These are phyloP conservation scores for Massarina eburnea DNA, from an alignment of 2,329 filamentous ascomycete species.

Conservation along the genomic window DNA sequence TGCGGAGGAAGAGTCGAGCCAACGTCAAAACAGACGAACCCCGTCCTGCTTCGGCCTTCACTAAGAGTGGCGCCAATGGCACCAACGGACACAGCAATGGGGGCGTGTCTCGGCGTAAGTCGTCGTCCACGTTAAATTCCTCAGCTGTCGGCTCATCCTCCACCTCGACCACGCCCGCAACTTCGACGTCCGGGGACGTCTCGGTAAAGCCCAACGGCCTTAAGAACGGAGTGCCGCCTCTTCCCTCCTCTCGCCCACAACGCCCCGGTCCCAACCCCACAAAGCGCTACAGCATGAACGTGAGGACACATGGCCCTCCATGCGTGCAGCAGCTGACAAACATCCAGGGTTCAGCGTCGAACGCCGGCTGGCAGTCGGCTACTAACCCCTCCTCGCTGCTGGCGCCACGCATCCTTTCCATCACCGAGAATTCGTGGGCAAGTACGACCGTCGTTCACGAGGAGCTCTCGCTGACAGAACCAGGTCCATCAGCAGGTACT, in stretches of 20 bases:
- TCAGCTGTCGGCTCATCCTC: conserved; percentile 65
- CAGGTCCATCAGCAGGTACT: conserved; percentile 92
- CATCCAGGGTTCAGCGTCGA: conserved; percentile 54
- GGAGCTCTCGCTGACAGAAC: conserved; percentile 16
- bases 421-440: conserved; percentile 85
- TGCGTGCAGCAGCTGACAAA: neutral
- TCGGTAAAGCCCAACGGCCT: conserved; percentile 59
- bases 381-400: conserved; percentile 70
- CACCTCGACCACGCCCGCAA: conserved; percentile 65
- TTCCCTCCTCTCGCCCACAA: conserved; percentile 51
- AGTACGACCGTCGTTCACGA: conserved; percentile 27
- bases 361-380: conserved; percentile 50
- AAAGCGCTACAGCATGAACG: conserved; percentile 60
- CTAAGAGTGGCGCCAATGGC: conserved; percentile 13
- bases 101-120: conserved; percentile 56
- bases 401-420: conserved; percentile 76
- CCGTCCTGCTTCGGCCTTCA: conserved; percentile 12
- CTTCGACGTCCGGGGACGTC: conserved; percentile 70
- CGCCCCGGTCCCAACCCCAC: conserved; percentile 37
- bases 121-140: conserved; percentile 63
- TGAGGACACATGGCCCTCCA: conserved; percentile 13
- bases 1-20: conserved; percentile 74
- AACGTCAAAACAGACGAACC: conserved; percentile 59
- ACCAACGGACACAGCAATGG: conserved; percentile 21
- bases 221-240: conserved; percentile 52